Base-by-base conservation (phyloP, 257 asterid species). In the Osmanthus fragrans region DNA sequence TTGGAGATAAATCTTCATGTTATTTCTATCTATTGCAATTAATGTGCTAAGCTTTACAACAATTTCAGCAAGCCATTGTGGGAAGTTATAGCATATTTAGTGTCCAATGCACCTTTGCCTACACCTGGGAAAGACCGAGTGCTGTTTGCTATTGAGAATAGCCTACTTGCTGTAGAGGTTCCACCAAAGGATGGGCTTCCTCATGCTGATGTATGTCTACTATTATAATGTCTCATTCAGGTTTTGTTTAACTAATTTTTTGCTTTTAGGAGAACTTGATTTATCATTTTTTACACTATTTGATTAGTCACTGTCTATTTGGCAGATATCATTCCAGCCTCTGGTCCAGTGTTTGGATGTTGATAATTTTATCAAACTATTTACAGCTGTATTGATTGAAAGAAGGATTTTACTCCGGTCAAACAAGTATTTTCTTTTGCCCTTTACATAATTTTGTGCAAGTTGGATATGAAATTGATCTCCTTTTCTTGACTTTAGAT, bases 291-390 rank as follows among this genome's bases (percentile, higher is more conserved):
- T 27, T 76, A n/a, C 64, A 80, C 45, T 37, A 77, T 15, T 76
- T 75, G 71, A 49, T 54, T 72, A 73, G 23, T 71, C 67, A 39
- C 74, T n/a, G 29, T 77, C 70, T 76, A 36, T 76, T 80, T 88
- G 79, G 66, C 96, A 95, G 99, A 89, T 95, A 80, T 91, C 99
- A n/a, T 93, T 95, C 86, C 98, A 93, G 87, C 99, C 98, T 77
- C 75, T 95, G 90, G 88, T 93, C 82, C 99, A 95, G 88, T 93
- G 99, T 84, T 85, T 95, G 85, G 99, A 95, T 86, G 97, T 95
- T 80, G 99, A 93, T 86, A 95, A 95, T 82, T 86, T 95, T 81
- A 89, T 95, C 91, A 91, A 88, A 85, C 81, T 95, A 51, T 95
- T 93, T 82, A 90, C 96, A 23, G 93, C 99, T 51, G 99, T 95